Conservation (phyloP, 345 rosid species). For the Aethionema arabicum region DNA sequence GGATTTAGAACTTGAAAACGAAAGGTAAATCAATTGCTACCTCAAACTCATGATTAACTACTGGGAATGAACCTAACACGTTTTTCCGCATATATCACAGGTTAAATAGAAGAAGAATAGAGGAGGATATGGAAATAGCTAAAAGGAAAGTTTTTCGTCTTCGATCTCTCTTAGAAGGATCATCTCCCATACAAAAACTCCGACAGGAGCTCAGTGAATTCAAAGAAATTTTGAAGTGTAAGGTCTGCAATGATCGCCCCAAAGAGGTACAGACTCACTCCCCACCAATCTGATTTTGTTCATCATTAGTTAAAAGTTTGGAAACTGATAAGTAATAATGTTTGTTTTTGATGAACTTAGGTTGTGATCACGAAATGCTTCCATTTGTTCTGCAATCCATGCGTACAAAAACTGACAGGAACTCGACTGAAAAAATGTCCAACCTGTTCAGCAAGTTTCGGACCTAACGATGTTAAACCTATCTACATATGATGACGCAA, state of each 20-base stretch:
- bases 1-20: constrained; percentile 65
- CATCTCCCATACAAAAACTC: constrained; percentile 70
- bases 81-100: constrained; percentile 39
- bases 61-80: constrained; percentile 8
- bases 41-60: background rate
- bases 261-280: constrained; percentile 68
- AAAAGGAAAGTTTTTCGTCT: constrained; percentile 65
- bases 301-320: background rate
- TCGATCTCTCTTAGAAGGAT: constrained; percentile 62
- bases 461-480: constrained; percentile 87
- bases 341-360: constrained; percentile 43
- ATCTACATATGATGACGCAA: constrained; percentile 68
- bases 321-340: constrained; percentile 15
- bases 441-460: constrained; percentile 74
- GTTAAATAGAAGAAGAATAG: constrained; percentile 70
- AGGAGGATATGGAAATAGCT: constrained; percentile 68
- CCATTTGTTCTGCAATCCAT: constrained; percentile 87
- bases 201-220: constrained; percentile 77
- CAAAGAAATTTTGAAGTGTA: constrained; percentile 88
- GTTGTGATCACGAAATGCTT: constrained; percentile 96
- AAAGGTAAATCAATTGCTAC: constrained; percentile 54
- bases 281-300: constrained; percentile 2
- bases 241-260: constrained; percentile 75
- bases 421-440: constrained; percentile 91
- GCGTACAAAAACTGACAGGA: constrained; percentile 70